Conservation (phyloP, 2,329 filamentous ascomycete genomes). For the Alternaria atra region DNA sequence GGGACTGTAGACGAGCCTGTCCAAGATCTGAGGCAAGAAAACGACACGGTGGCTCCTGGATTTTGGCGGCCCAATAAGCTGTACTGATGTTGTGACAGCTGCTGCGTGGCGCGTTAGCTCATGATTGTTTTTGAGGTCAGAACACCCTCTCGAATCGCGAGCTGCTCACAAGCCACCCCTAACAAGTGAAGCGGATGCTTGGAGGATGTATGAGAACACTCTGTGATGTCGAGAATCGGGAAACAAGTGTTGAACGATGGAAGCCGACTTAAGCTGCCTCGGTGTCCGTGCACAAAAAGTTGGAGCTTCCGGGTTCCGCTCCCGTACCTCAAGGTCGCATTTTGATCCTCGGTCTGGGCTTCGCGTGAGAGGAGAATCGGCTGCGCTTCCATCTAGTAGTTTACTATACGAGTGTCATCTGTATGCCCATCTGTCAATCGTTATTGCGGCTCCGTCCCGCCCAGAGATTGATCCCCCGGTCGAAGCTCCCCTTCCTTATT, state of each 20-base stretch:
- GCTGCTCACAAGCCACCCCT: neutral
- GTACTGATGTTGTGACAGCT: slow-evolving; percentile 47
- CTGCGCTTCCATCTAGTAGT: slow-evolving; percentile 28
- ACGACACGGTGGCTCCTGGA: slow-evolving; percentile 32
- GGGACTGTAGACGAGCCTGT: slow-evolving; percentile 4
- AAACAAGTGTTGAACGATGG: neutral
- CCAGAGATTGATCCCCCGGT: slow-evolving; percentile 26
- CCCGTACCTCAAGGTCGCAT: slow-evolving; percentile 8
- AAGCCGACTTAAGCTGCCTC: neutral
- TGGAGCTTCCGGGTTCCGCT: slow-evolving; percentile 14
- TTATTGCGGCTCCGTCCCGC: slow-evolving; percentile 37
- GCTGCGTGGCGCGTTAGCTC: neutral
- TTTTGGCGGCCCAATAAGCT: slow-evolving; percentile 59
- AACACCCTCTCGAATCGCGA: neutral
- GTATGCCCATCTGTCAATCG: slow-evolving; percentile 35
- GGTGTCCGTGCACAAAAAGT: slow-evolving; percentile 22
- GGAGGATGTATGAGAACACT: neutral
- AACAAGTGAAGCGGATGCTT: neutral
- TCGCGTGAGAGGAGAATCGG: slow-evolving; percentile 22
- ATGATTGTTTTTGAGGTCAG: neutral
- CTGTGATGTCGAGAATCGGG: neutral
- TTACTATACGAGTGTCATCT: slow-evolving; percentile 24
- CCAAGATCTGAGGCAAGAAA: slow-evolving; percentile 8
- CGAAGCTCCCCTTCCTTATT: slow-evolving; percentile 30
- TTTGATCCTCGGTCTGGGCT: slow-evolving; percentile 40